Evolutionary conservation across 192 early-diverging fungal species (phyloP).

Genomic region (Paraglomus brasilianum): DNA sequence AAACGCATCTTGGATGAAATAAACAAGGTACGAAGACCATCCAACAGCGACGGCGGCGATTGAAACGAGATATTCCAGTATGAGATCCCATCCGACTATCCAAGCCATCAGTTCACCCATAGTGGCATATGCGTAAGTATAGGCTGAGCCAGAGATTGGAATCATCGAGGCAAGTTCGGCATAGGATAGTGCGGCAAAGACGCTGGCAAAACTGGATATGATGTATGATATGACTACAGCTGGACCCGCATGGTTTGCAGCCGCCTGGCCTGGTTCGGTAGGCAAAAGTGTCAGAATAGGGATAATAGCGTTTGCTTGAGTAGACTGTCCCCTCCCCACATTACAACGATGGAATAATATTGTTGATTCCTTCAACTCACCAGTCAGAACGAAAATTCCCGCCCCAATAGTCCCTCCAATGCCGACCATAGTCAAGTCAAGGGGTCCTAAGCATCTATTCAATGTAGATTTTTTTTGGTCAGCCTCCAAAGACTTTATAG

Average conservation of each 20-base stretch:
- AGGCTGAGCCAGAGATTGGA: slow-evolving; percentile 84
- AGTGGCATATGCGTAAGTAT: slow-evolving; percentile 83
- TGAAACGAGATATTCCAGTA: slow-evolving; percentile 84
- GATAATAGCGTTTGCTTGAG: no score
- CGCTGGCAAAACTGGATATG: slow-evolving; percentile 71
- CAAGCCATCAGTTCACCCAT: slow-evolving; percentile 86
- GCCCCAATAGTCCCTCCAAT: slow-evolving; percentile 79
- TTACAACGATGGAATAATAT: no score
- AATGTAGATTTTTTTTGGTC: slow-evolving; percentile 47
- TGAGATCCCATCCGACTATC: slow-evolving; percentile 91
- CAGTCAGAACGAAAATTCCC: slow-evolving; percentile 79
- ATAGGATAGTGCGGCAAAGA: slow-evolving; percentile 79
- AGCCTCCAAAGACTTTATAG: slow-evolving; percentile 35
- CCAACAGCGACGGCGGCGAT: slow-evolving; percentile 80
- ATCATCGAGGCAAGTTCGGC: slow-evolving; percentile 87
- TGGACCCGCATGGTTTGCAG: slow-evolving; percentile 76
- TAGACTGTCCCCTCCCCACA: no score
- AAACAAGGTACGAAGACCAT: slow-evolving; percentile 80
- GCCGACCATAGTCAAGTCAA: slow-evolving; percentile 66
- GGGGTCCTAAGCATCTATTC: slow-evolving; percentile 51
- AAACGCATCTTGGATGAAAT: slow-evolving; percentile 69
- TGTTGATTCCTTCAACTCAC: slow-evolving; percentile 23
- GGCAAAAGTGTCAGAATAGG: not conserved
- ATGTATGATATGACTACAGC: slow-evolving; percentile 80
- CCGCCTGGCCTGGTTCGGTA: slow-evolving; percentile 56